These are phyloP conservation scores for Microascus cirrosus DNA, from an alignment of 2,329 filamentous ascomycete species.

Conservation along the genomic window DNA sequence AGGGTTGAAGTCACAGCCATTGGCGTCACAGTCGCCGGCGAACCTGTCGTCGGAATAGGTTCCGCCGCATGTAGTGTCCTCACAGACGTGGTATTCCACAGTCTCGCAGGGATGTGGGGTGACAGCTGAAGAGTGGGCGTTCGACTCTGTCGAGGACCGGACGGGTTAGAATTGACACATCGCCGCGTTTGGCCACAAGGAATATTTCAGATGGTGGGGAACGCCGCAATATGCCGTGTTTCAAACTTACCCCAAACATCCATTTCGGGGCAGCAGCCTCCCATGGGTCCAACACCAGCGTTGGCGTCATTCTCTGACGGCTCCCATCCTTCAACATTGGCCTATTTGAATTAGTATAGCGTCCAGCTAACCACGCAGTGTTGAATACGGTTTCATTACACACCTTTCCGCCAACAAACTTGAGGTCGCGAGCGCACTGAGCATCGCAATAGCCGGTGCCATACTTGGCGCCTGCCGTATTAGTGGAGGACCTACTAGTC, in stretches of 20 bases:
- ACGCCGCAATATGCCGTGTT: background rate
- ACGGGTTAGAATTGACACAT: no score
- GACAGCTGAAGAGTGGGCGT: constrained; percentile 41
- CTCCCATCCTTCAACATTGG: constrained; percentile 29
- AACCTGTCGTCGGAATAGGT: constrained; percentile 38
- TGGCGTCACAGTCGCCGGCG: constrained; percentile 47
- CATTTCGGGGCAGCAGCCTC: constrained; percentile 47
- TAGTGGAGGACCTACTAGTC: constrained; percentile 29
- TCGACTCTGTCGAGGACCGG: constrained; percentile 28
- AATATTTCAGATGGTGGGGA: background rate
- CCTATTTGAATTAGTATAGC: constrained; percentile 7
- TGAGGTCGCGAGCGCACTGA: constrained; percentile 33
- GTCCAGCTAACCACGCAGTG: no score
- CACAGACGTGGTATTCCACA: constrained; percentile 23
- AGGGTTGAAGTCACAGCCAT: constrained; percentile 55
- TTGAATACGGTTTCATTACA: background rate
- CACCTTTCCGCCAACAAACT: constrained; percentile 32
- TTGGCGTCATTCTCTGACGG: constrained; percentile 38
- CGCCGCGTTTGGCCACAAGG: background rate
- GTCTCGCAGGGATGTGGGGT: constrained; percentile 45
- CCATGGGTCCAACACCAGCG: constrained; percentile 33
- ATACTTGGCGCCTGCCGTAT: constrained; percentile 36
- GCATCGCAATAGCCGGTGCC: constrained; percentile 42
- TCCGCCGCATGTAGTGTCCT: constrained; percentile 29
- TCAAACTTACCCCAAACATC: constrained; percentile 29